These are phyloP conservation scores for Angophora floribunda DNA, from an alignment of 345 rosid genomes.

Conservation along the genomic window DNA sequence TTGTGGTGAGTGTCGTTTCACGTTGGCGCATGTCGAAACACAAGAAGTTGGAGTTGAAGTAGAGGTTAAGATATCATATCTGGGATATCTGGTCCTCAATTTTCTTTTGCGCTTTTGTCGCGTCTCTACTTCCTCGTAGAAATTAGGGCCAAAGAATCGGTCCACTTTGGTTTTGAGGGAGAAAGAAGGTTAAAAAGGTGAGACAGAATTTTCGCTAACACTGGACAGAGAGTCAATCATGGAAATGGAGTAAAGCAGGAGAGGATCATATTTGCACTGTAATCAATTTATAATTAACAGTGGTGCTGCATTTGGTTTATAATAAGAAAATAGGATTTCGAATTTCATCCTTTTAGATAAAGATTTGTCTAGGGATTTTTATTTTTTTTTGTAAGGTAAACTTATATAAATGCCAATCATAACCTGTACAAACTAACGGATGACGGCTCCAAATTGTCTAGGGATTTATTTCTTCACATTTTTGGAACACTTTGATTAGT, in stretches of 20 bases:
- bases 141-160: not conserved
- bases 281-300: not conserved
- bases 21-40: not conserved
- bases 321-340: not conserved
- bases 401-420: no score
- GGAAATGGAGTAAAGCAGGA: not conserved
- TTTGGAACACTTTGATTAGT: rapidly evolving
- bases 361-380: no score
- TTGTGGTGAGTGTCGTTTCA: not conserved
- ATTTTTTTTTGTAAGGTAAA: no score
- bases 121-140: not conserved
- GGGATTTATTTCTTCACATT: not conserved
- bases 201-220: rapidly evolving
- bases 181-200: rapidly evolving
- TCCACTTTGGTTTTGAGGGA: not conserved
- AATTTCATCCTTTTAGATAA: not conserved
- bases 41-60: not conserved
- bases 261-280: rapidly evolving
- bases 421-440: no score
- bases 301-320: not conserved
- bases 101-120: not conserved
- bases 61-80: not conserved
- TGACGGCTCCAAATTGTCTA: no score
- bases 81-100: not conserved
- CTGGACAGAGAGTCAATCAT: not conserved